Evolutionary conservation across 176 grass and related monocot species (phyloP).

Genomic region (Lolium multiflorum): DNA sequence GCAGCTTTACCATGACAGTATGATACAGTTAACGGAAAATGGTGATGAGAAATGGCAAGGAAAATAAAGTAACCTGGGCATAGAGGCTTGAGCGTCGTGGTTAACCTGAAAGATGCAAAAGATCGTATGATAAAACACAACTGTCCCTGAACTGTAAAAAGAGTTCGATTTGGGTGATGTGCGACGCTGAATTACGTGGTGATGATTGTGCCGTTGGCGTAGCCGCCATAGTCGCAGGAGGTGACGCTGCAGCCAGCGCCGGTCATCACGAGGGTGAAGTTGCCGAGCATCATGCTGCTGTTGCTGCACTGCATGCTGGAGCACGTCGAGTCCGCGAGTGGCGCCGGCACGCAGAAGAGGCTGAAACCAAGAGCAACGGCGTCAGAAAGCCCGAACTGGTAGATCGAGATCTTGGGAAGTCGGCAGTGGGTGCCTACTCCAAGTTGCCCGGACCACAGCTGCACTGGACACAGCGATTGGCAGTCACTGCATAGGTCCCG

Average conservation of each 20-base stretch:
- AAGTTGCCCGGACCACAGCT: slow-evolving; percentile 82
- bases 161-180: not conserved
- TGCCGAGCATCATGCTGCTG: slow-evolving; percentile 78
- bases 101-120: slow-evolving; percentile 58
- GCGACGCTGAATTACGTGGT: slow-evolving; percentile 46
- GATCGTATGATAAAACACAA: not conserved
- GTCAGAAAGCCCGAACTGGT: not conserved
- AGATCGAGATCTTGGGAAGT: not conserved
- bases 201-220: slow-evolving; percentile 73
- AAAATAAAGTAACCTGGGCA: slow-evolving; percentile 67
- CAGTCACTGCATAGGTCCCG: slow-evolving; percentile 80
- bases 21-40: not conserved
- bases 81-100: slow-evolving; percentile 60
- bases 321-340: slow-evolving; percentile 67
- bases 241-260: slow-evolving; percentile 78
- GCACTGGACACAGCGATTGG: slow-evolving; percentile 83
- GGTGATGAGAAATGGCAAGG: not conserved
- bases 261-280: slow-evolving; percentile 63
- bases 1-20: not conserved
- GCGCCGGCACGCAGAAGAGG: slow-evolving; percentile 83
- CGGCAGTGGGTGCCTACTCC: slow-evolving; percentile 50
- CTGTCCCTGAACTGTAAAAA: not conserved
- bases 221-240: slow-evolving; percentile 84
- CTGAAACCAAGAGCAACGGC: slow-evolving; percentile 36
- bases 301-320: slow-evolving; percentile 87